phyloP scores from a whole-genome alignment of 106 monocot species.

The Phalaenopsis equestris region DNA sequence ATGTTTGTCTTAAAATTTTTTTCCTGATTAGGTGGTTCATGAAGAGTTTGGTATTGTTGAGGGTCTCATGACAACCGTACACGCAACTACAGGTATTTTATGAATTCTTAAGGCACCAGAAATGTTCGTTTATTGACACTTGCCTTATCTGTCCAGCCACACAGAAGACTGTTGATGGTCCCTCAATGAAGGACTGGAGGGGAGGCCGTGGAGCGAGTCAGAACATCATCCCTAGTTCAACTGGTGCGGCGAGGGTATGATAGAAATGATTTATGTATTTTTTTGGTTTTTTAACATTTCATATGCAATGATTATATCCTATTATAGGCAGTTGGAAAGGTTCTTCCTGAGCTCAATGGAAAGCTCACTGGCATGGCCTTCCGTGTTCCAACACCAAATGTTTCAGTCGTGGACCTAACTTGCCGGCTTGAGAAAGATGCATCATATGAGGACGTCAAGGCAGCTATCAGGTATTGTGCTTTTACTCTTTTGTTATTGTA shows the following conservation, averaged over 20 bases:
- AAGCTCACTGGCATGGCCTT: constrained; percentile 98
- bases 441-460: constrained; percentile 92
- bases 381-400: constrained; percentile 93
- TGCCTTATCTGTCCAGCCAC: constrained; percentile 49
- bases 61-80: constrained; percentile 98
- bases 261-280: background rate
- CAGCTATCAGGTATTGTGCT: constrained; percentile 64
- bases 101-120: background rate
- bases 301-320: background rate
- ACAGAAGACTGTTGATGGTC: constrained; percentile 97
- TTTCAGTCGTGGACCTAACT: constrained; percentile 94
- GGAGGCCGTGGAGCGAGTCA: constrained; percentile 96
- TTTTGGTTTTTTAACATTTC: background rate
- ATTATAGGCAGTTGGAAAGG: constrained; percentile 89
- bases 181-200: constrained; percentile 98
- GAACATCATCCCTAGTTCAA: constrained; percentile 97
- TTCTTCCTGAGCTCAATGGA: constrained; percentile 88
- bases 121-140: background rate
- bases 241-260: constrained; percentile 97
- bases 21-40: constrained; percentile 67
- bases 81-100: constrained; percentile 85
- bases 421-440: constrained; percentile 87
- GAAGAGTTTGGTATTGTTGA: constrained; percentile 96
- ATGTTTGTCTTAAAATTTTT: background rate
- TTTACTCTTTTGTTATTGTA: background rate